These are phyloP conservation scores for Arachnomyces sp. DNA, from an alignment of 2,329 filamentous ascomycete genomes.

Conservation along the genomic window DNA sequence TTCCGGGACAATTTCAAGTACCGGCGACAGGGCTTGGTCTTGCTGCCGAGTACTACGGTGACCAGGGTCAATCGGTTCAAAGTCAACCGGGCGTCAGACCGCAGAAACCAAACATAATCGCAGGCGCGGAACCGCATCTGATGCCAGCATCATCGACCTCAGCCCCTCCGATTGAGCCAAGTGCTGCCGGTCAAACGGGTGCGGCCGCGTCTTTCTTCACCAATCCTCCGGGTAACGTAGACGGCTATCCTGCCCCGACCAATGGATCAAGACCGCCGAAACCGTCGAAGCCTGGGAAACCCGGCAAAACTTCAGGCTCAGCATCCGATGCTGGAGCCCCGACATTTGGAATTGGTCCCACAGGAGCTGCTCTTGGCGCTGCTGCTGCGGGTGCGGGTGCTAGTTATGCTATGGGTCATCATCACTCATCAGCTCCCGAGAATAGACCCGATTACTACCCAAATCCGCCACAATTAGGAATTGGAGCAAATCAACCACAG, in stretches of 20 bases:
- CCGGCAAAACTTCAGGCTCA: conserved; percentile 27
- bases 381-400: conserved; percentile 35
- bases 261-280: conserved; percentile 8
- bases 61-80: conserved; percentile 53
- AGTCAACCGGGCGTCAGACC: conserved; percentile 55
- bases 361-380: conserved; percentile 28
- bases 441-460: conserved; percentile 20
- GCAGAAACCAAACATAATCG: conserved; percentile 42
- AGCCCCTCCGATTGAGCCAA: conserved; percentile 53
- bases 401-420: conserved; percentile 33
- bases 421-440: conserved; percentile 23
- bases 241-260: conserved; percentile 1
- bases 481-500: too few species aligned
- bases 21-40: conserved; percentile 44
- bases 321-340: conserved; percentile 26
- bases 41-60: conserved; percentile 56
- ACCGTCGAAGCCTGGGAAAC: conserved; percentile 23
- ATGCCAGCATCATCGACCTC: conserved; percentile 44
- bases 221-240: neutral
- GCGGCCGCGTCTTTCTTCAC: conserved; percentile 40
- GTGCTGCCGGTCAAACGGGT: conserved; percentile 40
- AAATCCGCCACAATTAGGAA: conserved; percentile 24
- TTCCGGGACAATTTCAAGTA: conserved; percentile 50
- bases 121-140: conserved; percentile 50
- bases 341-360: conserved; percentile 36